Evolutionary conservation across 208 protist genomes (phyloP), one percentile per base, ranked within the genome.

Genomic region (Leishmania amazonensis): DNA sequence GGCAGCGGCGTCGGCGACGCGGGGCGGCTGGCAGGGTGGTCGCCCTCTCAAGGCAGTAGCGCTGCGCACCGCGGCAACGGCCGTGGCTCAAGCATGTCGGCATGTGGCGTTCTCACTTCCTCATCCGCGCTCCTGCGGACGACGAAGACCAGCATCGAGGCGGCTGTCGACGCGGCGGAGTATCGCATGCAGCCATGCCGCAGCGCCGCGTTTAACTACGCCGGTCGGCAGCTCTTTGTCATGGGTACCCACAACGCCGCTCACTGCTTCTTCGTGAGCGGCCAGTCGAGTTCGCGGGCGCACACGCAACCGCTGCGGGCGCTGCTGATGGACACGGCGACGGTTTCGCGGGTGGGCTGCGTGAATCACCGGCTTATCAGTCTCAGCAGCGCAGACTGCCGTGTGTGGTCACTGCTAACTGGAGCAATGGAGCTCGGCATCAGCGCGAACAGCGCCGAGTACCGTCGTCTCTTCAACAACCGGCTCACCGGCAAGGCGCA

Each of bases 201-300:
- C 73, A 84, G 81, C 62, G 77, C 91, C 24, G 90, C 93, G 8
- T 96, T 94, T 84, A 92, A 95, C 85, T 83, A 89, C 65, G 81
- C 76, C 4, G 83, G 88, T 19, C 87, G 88, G 74, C 89, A 90
- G 62, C 81, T 96, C 19, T 89, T 95, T 79, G 91, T 89, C n/a
- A 88, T 90, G 62, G 93, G 93, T 45, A 79, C 85, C 42, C 84
- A 81, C 71, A 96, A 96, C 85, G 89, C 86, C 28, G 90, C 91
- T 28, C 80, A 95, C 13, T 93, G 93, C 76, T 91, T 88, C 42
- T 96, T 96, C 71, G 74, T 89, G 75, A 88, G 89, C 70, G 91
- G 91, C 1, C 81, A 90, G 49, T 87, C 85, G 28, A 89, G 86
- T 35, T 45, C 87, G 35, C 85, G 86, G 24, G 91, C 93, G 31